Evolutionary conservation across 495 filamentous ascomycete genomes (phyloP).

Genomic region (Aspergillus baeticus): DNA sequence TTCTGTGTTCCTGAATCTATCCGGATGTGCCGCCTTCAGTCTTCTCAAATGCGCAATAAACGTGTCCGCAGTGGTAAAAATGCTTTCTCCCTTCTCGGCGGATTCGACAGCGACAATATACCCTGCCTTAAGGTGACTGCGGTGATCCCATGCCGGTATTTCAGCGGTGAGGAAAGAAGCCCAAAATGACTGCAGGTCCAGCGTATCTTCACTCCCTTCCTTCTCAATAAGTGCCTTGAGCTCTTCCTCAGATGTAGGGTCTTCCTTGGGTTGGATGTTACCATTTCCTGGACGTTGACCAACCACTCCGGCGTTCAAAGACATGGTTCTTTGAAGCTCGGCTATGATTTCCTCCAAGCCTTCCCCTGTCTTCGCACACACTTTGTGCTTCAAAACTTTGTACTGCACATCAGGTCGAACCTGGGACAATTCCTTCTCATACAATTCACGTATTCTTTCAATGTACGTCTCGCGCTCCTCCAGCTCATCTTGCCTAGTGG

Average conservation of each 20-base stretch:
- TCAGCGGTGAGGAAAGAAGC: not conserved
- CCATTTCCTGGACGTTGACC: not conserved
- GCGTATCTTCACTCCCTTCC: not conserved
- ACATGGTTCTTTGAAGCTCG: not conserved
- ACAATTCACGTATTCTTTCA: not conserved
- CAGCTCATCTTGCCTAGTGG: not conserved
- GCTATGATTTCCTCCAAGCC: not conserved
- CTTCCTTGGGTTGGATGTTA: not conserved
- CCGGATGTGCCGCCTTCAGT: not conserved
- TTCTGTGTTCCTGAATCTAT: conserved; percentile 1
- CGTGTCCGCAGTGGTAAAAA: not conserved
- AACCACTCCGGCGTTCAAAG: not conserved
- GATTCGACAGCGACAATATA: conserved; percentile 2
- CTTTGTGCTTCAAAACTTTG: conserved; percentile 1
- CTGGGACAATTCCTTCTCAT: not conserved
- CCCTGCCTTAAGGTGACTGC: not conserved
- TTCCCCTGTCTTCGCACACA: conserved; percentile 3
- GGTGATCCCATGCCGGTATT: conserved; percentile 3
- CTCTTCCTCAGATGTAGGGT: not conserved
- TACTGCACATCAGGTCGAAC: not conserved
- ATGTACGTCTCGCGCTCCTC: not conserved
- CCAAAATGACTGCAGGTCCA: not conserved
- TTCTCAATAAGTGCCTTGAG: conserved; percentile 1
- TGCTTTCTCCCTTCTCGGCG: not conserved
- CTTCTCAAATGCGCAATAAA: not conserved